Evolutionary conservation across 2,329 filamentous ascomycete species (phyloP).

Genomic region (Aspergillus sp.): DNA sequence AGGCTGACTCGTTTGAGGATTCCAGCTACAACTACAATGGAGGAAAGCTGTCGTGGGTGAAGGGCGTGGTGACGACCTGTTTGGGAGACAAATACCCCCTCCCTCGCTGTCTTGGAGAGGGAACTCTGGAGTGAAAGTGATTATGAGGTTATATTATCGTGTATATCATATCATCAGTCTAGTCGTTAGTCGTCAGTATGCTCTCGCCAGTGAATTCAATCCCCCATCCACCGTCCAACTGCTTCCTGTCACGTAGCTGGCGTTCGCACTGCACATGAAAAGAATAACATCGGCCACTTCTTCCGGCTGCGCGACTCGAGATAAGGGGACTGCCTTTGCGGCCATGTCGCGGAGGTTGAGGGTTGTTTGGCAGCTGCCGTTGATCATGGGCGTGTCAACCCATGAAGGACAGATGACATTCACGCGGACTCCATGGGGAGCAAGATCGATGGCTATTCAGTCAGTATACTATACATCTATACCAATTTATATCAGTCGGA

Average conservation of each 20-base stretch:
- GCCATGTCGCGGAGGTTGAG: neutral
- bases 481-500: too few relatives aligned
- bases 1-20: slow-evolving; percentile 10
- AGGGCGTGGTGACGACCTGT: slow-evolving; percentile 13
- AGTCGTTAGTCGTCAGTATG: too few relatives aligned
- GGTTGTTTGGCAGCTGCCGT: neutral
- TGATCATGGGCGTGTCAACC: slow-evolving; percentile 3
- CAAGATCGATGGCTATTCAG: neutral
- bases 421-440: neutral
- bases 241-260: slow-evolving; percentile 4
- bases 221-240: slow-evolving; percentile 23
- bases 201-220: neutral
- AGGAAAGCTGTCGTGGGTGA: slow-evolving; percentile 9
- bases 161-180: too few relatives aligned
- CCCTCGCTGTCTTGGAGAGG: slow-evolving; percentile 8
- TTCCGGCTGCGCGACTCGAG: slow-evolving; percentile 1
- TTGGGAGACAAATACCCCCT: slow-evolving; percentile 11
- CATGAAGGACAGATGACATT: slow-evolving; percentile 1
- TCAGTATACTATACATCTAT: neutral
- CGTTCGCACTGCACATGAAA: slow-evolving; percentile 1
- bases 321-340: neutral
- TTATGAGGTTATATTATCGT: too few relatives aligned
- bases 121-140: neutral
- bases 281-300: slow-evolving; percentile 3
- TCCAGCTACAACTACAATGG: slow-evolving; percentile 4